Conservation (phyloP, 176 grass and related monocot species). For the Hyparrhenia diplandra region DNA sequence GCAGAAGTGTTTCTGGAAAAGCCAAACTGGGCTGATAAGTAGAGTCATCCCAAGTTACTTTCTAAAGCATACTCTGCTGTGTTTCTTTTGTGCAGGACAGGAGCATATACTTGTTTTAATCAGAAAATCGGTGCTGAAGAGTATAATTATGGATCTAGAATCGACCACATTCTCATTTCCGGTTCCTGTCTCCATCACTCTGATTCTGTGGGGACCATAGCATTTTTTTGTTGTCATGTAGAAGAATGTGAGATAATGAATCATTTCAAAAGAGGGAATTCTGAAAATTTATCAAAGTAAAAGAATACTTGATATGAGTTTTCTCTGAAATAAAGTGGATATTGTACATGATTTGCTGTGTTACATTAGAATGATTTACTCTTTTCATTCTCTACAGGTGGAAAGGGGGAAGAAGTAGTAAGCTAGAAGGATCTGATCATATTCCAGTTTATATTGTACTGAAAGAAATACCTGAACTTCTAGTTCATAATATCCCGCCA, state of each 20-base stretch:
- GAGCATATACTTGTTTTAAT: constrained; percentile 89
- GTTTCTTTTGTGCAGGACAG: constrained; percentile 42
- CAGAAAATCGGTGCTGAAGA: constrained; percentile 85
- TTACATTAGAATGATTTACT: too few relatives aligned
- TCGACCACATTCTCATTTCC: constrained; percentile 83
- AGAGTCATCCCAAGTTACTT: background rate
- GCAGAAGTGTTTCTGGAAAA: background rate
- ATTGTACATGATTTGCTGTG: too few relatives aligned
- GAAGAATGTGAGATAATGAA: constrained; percentile 87
- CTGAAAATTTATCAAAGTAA: constrained; percentile 71
- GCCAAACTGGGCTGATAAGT: background rate
- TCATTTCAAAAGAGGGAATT: constrained; percentile 80
- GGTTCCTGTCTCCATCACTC: constrained; percentile 66
- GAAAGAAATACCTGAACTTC: constrained; percentile 63
- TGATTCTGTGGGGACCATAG: constrained; percentile 44
- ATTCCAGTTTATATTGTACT: constrained; percentile 81
- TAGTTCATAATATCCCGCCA: constrained; percentile 63
- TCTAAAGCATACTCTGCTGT: background rate
- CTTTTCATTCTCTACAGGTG: constrained; percentile 73
- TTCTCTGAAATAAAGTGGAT: too few relatives aligned
- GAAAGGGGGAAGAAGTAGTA: constrained; percentile 89
- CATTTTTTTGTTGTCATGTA: constrained; percentile 80
- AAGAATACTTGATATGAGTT: too few relatives aligned
- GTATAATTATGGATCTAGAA: constrained; percentile 94
- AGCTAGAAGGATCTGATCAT: constrained; percentile 99